phyloP scores from a whole-genome alignment of 2,329 filamentous ascomycete species.

The Macrophomina phaseolina region DNA sequence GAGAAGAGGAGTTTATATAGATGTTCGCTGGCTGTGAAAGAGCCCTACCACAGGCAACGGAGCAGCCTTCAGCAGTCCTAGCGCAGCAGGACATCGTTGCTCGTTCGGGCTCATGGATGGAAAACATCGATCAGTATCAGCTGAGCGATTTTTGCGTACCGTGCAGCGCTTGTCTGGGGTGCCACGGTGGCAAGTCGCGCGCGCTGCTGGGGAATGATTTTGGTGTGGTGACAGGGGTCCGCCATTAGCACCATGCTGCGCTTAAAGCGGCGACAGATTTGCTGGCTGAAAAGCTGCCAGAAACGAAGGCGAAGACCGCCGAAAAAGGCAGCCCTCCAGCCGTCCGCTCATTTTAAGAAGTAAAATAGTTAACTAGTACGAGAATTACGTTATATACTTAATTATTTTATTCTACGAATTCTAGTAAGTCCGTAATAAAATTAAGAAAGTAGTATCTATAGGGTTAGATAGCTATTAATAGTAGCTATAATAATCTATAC shows the following conservation, averaged over 20 bases:
- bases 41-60: background rate
- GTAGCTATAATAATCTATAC: no score
- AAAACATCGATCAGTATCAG: background rate
- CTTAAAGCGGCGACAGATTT: constrained; percentile 8
- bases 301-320: background rate
- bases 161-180: background rate
- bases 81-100: background rate
- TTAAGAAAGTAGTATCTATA: no score
- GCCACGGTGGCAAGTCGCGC: background rate
- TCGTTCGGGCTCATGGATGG: background rate
- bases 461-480: no score
- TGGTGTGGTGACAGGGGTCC: background rate
- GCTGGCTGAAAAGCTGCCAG: background rate
- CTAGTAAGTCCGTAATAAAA: no score
- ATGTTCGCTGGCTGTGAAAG: background rate
- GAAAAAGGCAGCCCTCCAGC: background rate
- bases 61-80: background rate
- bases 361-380: background rate
- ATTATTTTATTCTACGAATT: no score
- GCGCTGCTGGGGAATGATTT: background rate
- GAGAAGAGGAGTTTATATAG: constrained; percentile 1
- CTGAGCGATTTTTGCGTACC: background rate
- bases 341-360: background rate
- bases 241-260: background rate
- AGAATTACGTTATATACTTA: no score